Conservation (phyloP, 441 rosid species). For the Theobroma grandiflorum region DNA sequence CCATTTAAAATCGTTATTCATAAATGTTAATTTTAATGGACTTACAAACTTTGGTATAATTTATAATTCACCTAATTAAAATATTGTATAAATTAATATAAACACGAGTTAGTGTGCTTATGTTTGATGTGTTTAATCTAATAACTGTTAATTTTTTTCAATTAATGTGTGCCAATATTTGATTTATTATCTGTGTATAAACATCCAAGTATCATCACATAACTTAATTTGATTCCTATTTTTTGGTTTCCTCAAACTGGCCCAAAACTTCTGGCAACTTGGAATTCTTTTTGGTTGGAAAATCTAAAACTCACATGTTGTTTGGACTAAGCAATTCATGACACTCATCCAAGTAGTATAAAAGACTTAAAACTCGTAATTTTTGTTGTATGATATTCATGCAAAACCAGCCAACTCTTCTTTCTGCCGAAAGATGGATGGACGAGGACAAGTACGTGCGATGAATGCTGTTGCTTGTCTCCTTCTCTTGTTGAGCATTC, state of each 20-base stretch:
- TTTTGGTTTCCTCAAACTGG: constrained; percentile 11
- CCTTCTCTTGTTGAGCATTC: constrained; percentile 13
- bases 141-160: too few species aligned
- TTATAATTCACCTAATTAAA: too few species aligned
- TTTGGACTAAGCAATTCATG: not conserved
- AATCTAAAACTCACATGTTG: not conserved
- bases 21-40: not conserved
- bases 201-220: too few species aligned
- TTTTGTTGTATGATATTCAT: not conserved
- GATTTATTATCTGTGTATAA: too few species aligned
- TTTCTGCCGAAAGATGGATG: constrained; percentile 25
- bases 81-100: too few species aligned
- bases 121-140: too few species aligned
- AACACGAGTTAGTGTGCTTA: too few species aligned
- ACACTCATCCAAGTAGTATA: not conserved
- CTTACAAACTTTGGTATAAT: too few species aligned
- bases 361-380: not conserved
- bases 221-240: not conserved
- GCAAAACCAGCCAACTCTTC: not conserved
- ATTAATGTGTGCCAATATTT: too few species aligned
- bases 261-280: constrained; percentile 23
- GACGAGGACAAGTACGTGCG: not conserved
- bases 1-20: not conserved
- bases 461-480: constrained; percentile 22
- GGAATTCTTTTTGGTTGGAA: not conserved